Percentiles rank a stretch among this genome's conserved stretches.
These are phyloP conservation scores for Coemansia sp. DNA, from an alignment of 192 early-diverging fungal genomes.

Conservation along the genomic window DNA sequence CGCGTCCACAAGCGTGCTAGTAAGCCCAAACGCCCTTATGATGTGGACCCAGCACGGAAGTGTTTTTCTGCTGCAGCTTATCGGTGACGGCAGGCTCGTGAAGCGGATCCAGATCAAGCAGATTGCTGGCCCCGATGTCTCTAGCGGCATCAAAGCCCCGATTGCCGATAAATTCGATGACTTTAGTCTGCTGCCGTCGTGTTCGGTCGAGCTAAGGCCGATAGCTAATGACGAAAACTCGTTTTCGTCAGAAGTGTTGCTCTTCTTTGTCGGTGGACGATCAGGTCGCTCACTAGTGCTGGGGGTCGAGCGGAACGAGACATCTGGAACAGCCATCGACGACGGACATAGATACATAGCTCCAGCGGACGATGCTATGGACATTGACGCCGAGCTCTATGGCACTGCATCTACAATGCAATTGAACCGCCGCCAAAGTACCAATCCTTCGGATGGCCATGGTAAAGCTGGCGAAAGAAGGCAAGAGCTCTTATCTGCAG, in stretches of 20 bases:
- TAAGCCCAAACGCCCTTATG: constrained; percentile 73
- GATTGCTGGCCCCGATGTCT: constrained; percentile 24
- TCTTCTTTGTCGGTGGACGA: constrained; percentile 44
- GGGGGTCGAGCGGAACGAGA: constrained; percentile 11
- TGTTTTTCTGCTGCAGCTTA: constrained; percentile 72
- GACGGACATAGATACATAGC: background rate
- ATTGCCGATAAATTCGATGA: constrained; percentile 34
- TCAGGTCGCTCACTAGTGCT: constrained; percentile 47
- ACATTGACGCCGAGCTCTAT: constrained; percentile 42
- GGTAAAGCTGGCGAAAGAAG: constrained; percentile 14
- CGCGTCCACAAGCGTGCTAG: constrained; percentile 62
- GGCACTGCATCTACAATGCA: constrained; percentile 13
- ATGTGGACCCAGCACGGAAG: constrained; percentile 74
- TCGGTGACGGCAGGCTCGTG: constrained; percentile 78
- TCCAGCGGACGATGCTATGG: background rate
- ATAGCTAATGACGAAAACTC: constrained; percentile 21
- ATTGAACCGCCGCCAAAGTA: constrained; percentile 4
- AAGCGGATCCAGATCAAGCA: constrained; percentile 66
- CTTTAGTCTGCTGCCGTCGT: constrained; percentile 36
- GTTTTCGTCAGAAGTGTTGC: constrained; percentile 10
- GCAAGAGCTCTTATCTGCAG: constrained; percentile 13
- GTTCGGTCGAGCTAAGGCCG: constrained; percentile 22
- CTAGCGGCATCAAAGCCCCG: constrained; percentile 10
- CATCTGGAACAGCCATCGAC: background rate
- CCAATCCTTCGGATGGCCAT: background rate